Conservation (phyloP, 495 filamentous ascomycete genomes). For the Xylaria bambusicola region DNA sequence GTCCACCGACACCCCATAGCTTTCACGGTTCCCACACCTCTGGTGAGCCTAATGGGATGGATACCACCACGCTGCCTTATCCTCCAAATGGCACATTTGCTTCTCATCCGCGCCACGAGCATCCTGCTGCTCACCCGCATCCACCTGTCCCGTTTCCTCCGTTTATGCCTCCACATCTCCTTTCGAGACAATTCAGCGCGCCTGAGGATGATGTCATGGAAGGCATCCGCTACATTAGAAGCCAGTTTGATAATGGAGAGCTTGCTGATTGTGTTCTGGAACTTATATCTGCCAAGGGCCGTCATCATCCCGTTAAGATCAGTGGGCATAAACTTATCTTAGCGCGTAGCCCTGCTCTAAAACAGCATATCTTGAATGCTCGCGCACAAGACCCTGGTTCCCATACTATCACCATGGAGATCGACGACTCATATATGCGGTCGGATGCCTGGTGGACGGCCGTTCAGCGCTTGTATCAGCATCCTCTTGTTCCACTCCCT, state of each 20-base stretch:
- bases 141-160: constrained; percentile 22
- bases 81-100: constrained; percentile 36
- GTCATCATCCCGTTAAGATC: constrained; percentile 40
- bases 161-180: constrained; percentile 24
- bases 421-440: constrained; percentile 50
- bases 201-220: constrained; percentile 38
- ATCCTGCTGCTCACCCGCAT: constrained; percentile 23
- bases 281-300: constrained; percentile 42
- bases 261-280: constrained; percentile 54
- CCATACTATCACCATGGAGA: constrained; percentile 44
- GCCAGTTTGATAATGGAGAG: constrained; percentile 42
- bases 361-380: constrained; percentile 32
- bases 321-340: constrained; percentile 56
- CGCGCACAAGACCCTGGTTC: constrained; percentile 28
- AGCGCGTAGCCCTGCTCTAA: constrained; percentile 51
- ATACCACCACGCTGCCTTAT: constrained; percentile 34
- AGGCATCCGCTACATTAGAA: constrained; percentile 39
- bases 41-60: constrained; percentile 36
- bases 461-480: constrained; percentile 53
- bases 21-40: constrained; percentile 58
- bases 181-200: constrained; percentile 15
- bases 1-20: constrained; percentile 54
- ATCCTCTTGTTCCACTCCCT: constrained; percentile 36
- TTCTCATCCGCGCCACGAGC: constrained; percentile 27
- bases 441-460: constrained; percentile 51